These are phyloP conservation scores for Ceriops decandra DNA, from an alignment of 345 rosid species.

Conservation along the genomic window DNA sequence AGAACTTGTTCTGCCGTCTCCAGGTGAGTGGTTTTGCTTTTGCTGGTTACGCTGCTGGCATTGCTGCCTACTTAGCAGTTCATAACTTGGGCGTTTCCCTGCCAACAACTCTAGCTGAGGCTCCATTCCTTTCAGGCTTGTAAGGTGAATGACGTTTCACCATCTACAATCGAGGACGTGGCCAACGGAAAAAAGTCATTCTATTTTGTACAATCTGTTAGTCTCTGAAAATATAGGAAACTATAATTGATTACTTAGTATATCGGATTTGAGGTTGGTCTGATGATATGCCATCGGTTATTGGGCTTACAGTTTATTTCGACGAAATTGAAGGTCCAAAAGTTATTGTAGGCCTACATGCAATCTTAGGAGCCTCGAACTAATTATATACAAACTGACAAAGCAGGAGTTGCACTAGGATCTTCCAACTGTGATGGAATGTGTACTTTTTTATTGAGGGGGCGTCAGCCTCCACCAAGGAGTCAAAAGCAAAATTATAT, in stretches of 20 bases:
- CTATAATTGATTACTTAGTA: not conserved
- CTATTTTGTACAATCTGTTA: not conserved
- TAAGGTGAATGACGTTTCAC: conserved; percentile 52
- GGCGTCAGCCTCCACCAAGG: not conserved
- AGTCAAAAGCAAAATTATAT: not conserved
- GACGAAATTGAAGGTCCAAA: not conserved
- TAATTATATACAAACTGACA: too few relatives aligned
- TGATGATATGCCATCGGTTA: not conserved
- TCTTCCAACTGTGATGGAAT: too few relatives aligned
- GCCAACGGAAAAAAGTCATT: not conserved
- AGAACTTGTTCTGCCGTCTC: conserved; percentile 10
- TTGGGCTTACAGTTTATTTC: not conserved
- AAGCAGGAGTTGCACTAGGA: too few relatives aligned
- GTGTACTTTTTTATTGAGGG: too few relatives aligned
- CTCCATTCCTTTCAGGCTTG: conserved; percentile 26
- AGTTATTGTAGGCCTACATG: too few relatives aligned
- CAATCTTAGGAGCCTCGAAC: too few relatives aligned
- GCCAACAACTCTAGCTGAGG: conserved; percentile 27
- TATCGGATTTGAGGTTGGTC: not conserved
- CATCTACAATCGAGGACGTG: not conserved
- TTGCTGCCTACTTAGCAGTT: conserved; percentile 30
- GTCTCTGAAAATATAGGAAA: not conserved
- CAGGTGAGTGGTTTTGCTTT: conserved; percentile 96
- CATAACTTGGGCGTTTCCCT: conserved; percentile 21
- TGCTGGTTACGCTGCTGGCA: conserved; percentile 54